Evolutionary conservation across 2,329 filamentous ascomycete genomes (phyloP), one percentile per base, ranked within the genome.

Genomic region (Aspergillus uvarum): DNA sequence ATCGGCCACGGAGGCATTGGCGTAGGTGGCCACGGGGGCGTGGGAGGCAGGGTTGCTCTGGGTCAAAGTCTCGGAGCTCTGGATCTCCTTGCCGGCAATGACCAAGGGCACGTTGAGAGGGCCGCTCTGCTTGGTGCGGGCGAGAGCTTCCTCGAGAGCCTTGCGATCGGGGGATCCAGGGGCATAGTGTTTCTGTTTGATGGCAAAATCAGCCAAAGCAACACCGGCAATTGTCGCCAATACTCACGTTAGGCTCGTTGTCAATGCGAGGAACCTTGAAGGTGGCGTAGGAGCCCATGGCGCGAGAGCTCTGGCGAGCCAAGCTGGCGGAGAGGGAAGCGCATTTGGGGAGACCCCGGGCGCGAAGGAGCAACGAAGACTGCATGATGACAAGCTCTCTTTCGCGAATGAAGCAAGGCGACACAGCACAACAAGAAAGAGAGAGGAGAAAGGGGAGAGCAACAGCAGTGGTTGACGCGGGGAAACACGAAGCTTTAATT

Each of bases 221-320:
- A 44, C 16, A 44, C 38, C 42, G 2, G 35, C 22, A 19, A 29
- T 22, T 22, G 2, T 21, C 16, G 3, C 53, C 38, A 8, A 47
- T 35, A 83, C 91, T 76, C 78, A 96, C 93, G 76, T 97, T 99
- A n/a, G 92, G 92, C 81, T 99, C 95, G 75, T 99, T 99, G 74
- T 86, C 82, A 69, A 97, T 86, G 64, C 87, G 87, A 53, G 95
- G 95, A 54, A 93, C 85, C 81, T 91, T 94, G 85, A 97, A 98
- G 62, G 87, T 84, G 53, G 92, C 93, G 65, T 96, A 82, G 7
- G 87, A 89, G 87, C 70, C 68, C 49, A 74, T 68, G 22, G 67
- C 62, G 47, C 72, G 68, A 32, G 63, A 64, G 60, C 59, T 65
- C 29, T 58, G 54, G 47, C 59, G 65, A 60, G 67, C 59, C 58